phyloP scores from a whole-genome alignment of 371 early-diverging fungal genomes.

The Gilbertella persicaria region DNA sequence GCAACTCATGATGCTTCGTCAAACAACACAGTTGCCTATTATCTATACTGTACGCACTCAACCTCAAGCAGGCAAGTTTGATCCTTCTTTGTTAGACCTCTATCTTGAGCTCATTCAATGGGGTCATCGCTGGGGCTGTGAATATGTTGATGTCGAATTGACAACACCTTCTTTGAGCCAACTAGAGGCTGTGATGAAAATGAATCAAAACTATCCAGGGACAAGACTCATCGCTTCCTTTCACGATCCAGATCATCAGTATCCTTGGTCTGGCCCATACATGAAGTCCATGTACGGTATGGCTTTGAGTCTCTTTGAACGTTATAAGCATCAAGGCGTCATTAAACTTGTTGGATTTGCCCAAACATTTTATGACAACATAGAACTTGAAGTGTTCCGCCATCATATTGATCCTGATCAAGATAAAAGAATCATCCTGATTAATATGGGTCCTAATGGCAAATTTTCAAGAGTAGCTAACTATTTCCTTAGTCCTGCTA shows the following conservation, averaged over 20 bases:
- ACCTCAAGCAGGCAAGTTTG: constrained; percentile 83
- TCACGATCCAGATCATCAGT: constrained; percentile 72
- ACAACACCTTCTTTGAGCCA: constrained; percentile 36
- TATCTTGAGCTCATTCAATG: constrained; percentile 62
- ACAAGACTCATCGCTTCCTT: constrained; percentile 76
- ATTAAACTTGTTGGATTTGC: constrained; percentile 88
- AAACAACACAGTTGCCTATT: constrained; percentile 58
- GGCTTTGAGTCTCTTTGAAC: constrained; percentile 22
- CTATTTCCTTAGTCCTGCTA: constrained; percentile 85
- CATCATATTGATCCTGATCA: constrained; percentile 15
- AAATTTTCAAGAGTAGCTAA: constrained; percentile 84
- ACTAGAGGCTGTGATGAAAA: constrained; percentile 40
- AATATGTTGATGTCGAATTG: constrained; percentile 89
- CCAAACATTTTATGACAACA: constrained; percentile 69
- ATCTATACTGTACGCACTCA: constrained; percentile 87
- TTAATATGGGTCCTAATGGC: constrained; percentile 91
- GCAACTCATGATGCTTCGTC: constrained; percentile 26
- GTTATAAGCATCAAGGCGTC: constrained; percentile 54
- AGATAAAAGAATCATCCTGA: constrained; percentile 72
- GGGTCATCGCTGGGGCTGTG: constrained; percentile 83
- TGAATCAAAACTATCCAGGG: constrained; percentile 49
- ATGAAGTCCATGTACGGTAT: constrained; percentile 51
- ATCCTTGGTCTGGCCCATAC: constrained; percentile 52
- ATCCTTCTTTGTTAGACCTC: constrained; percentile 34
- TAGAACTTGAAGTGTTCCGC: constrained; percentile 66